Evolutionary conservation across 2,329 filamentous ascomycete species (phyloP).

Genomic region (Phaeosphaeria sp.): DNA sequence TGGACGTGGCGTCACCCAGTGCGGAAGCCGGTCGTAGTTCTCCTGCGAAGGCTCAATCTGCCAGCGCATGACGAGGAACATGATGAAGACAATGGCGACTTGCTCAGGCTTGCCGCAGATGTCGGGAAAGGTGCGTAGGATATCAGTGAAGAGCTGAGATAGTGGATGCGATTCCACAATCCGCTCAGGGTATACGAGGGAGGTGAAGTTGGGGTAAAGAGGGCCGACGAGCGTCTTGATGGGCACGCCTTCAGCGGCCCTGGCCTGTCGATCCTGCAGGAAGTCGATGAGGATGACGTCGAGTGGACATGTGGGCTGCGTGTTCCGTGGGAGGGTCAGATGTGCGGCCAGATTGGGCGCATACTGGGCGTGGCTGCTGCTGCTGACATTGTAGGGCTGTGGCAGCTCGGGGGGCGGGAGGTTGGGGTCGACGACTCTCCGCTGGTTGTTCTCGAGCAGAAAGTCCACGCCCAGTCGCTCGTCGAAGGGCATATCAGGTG

Average conservation of each 20-base stretch:
- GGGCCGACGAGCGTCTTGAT: constrained; percentile 74
- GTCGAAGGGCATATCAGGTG: constrained; percentile 40
- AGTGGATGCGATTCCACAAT: constrained; percentile 73
- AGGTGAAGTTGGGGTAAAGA: constrained; percentile 78
- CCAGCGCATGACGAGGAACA: constrained; percentile 87
- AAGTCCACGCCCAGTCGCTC: constrained; percentile 78
- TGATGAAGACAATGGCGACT: constrained; percentile 80
- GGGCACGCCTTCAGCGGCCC: constrained; percentile 69
- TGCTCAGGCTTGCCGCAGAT: constrained; percentile 80
- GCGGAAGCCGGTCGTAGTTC: constrained; percentile 78
- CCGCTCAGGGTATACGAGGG: constrained; percentile 74
- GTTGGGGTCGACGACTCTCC: constrained; percentile 35
- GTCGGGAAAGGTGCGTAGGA: constrained; percentile 82
- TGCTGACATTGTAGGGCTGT: constrained; percentile 26
- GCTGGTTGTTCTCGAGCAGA: constrained; percentile 65
- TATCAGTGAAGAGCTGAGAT: constrained; percentile 85
- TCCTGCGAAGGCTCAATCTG: constrained; percentile 78
- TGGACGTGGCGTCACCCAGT: constrained; percentile 71
- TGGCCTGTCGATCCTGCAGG: constrained; percentile 70
- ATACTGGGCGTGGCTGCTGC: constrained; percentile 32
- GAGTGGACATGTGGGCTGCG: constrained; percentile 74
- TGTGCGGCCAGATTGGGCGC: constrained; percentile 40
- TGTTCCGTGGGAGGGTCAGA: constrained; percentile 58
- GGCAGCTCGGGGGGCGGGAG: constrained; percentile 55
- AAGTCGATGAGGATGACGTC: constrained; percentile 84